Evolutionary conservation across 805 yeast genomes (phyloP).

Genomic region (Candida suzukii): DNA sequence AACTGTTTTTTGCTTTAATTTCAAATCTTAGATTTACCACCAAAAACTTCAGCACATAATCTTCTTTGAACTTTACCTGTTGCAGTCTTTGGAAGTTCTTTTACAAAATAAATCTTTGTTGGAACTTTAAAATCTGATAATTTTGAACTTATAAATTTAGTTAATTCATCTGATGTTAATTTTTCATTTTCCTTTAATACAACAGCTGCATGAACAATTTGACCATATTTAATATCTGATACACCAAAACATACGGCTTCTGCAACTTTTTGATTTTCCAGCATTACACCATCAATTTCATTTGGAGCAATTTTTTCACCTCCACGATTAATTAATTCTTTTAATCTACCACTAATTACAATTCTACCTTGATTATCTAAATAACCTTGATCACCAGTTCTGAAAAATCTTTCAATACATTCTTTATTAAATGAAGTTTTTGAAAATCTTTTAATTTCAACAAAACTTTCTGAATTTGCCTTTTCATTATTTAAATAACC

Average conservation of each 20-base stretch:
- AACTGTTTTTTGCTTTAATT: slow-evolving; percentile 28
- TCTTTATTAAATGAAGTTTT: neutral
- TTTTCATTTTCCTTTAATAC: slow-evolving; percentile 39
- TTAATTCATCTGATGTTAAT: slow-evolving; percentile 36
- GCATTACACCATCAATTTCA: slow-evolving; percentile 56
- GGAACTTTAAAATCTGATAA: slow-evolving; percentile 60
- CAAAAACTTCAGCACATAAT: slow-evolving; percentile 48
- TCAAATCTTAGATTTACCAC: slow-evolving; percentile 21
- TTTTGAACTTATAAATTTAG: slow-evolving; percentile 34
- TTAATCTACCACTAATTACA: slow-evolving; percentile 60
- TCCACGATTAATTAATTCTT: slow-evolving; percentile 69
- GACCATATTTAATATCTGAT: slow-evolving; percentile 62
- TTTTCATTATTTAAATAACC: slow-evolving; percentile 68
- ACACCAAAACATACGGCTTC: slow-evolving; percentile 72
- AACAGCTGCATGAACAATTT: slow-evolving; percentile 63
- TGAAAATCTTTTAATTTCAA: slow-evolving; percentile 3
- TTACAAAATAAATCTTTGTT: slow-evolving; percentile 46
- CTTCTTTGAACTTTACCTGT: slow-evolving; percentile 74
- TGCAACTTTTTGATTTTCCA: slow-evolving; percentile 53
- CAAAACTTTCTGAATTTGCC: slow-evolving; percentile 57
- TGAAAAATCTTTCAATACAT: slow-evolving; percentile 29
- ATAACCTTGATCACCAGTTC: slow-evolving; percentile 75
- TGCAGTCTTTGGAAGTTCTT: slow-evolving; percentile 65
- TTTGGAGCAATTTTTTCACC: slow-evolving; percentile 75
- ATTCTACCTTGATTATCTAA: slow-evolving; percentile 53